Base-by-base conservation (phyloP, 192 early-diverging fungal genomes). In the Umbelopsis sp. region DNA sequence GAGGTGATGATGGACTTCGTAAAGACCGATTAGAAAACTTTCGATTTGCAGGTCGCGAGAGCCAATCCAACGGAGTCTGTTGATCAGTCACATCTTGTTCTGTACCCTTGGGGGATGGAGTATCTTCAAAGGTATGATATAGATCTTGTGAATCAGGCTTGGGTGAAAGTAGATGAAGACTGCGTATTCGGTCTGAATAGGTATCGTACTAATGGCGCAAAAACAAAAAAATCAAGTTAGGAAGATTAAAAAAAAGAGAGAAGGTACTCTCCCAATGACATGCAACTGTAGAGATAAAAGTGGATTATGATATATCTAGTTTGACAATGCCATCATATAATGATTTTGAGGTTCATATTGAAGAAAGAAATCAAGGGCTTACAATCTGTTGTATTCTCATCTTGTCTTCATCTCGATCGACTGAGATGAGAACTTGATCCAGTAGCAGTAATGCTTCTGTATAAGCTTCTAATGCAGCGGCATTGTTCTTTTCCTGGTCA, bases 101-200 rank as follows among this genome's bases (percentile, higher is more conserved):
- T 17, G 14, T 26, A 14, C 29, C 12, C 26, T 62, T 62, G 11
- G 56, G n/a, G 7, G 26, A 29, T 5, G 56, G 56, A 12, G 56
- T 62, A 62, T 62, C 56, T 16, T 32, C 31, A 34, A 62, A 62
- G 2, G 56, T 62, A 62, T 62, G 56, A 62, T 62, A 62, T n/a
- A 62, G 20, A 20, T 62, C 56, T 11, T 29, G 24, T 2, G 56
- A 62, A 32, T 62, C 56, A 14, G 56, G 56, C 31, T 62, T 62
- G 31, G 56, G 56, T 5, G 56, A 62, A 4, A 62, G 17, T 62
- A 62, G 31, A 14, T 62, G 56, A 20, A 76, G 25, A 24, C 70
- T 41, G 8, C 70, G 74, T 43, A 76, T 65, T 10, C 74, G 59
- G 17, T 76, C 74, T 24, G 74, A 76, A 47, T 76, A 76, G 22